Evolutionary conservation across 768 basidiomycete species (phyloP), one percentile per base, ranked within the genome.

Genomic region (Leccinum pellstonianum): DNA sequence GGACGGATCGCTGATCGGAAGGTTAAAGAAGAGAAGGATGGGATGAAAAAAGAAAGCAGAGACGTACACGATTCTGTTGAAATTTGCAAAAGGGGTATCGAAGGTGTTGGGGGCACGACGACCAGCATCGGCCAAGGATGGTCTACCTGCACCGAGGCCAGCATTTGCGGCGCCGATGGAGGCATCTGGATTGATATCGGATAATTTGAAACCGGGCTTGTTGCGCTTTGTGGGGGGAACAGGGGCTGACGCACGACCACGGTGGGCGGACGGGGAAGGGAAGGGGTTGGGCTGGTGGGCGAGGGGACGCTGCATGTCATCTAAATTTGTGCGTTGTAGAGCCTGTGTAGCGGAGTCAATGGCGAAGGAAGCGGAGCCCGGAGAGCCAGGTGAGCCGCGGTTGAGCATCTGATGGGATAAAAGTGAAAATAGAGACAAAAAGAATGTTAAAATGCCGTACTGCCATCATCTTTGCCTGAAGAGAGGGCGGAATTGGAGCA

Each of bases 401-500:
- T 77, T 77, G 46, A 81, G 79, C 77, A 84, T 80, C 83, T 81
- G 73, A 52, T 56, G 62, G 64, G 35, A 38, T 31, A 14, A 52
- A 64, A 62, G n/a, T 63, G 65, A 70, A 69, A 58, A 54, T 52
- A 52, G 3, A 35, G 54, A 8, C 14, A 15, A 17, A 48, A 3
- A 19, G 17, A 10, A 4, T 49, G 27, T 1, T 12, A 21, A 35
- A 14, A 38, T 48, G 47, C 79, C 85, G 66, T 71, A 95, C 93
- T 29, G 89, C 91, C 46, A 90, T 91, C 89, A 98, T 91, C 79
- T 94, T 97, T 62, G 91, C 93, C 71, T 95, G 94, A 49, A 98
- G 81, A 50, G 85, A 82, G 0, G 95, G 92, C 0, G 95, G 95
- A 62, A 98, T 91, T 51, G 90, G 88, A 0, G 88, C 88, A 19